Evolutionary conservation across 257 asterid species (phyloP), one percentile per base, ranked within the genome.

Genomic region (Coffea canephora): DNA sequence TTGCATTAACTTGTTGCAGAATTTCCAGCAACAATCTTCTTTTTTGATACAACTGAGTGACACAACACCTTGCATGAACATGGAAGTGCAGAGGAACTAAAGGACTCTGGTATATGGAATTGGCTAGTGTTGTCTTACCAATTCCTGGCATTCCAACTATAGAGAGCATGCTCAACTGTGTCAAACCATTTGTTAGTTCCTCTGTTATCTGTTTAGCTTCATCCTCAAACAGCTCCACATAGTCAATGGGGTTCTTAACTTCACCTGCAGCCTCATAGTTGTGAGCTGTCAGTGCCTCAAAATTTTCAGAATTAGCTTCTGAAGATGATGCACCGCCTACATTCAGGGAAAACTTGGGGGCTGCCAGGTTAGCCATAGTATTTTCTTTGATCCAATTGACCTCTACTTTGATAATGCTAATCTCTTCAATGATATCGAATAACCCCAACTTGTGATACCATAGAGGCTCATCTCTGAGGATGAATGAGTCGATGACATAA

Each of bases 141-240:
- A 73, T 34, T 16, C 54, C 78, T 9, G 78, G 69, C 78, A 74
- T 74, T 59, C 78, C 78, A 3, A 74, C 78, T 57, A 74, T 74
- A 0, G 69, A 55, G 48, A 74, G 52, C 1, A 74, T 55, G 9
- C 21, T 1, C 31, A 74, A 14, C 69, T 74, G 5, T 39, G 8
- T 2, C 8, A 43, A 19, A 3, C 52, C 69, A 18, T 36, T 34
- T 1, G 69, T 74, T 0, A 55, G 41, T 55, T 55, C 34, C 78
- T 36, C 78, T n/a, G 31, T 55, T 55, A 55, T 74, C 48, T 8
- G 9, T 19, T 55, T 15, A 2, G 8, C 66, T 36, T 74, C 68
- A 55, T 13, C 21, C 52, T 74, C 39, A 57, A 18, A 74, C 3
- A 36, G 69, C 21, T 34, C 49, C 50, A 74, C 4, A 18, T 74